A percentile compares a stretch with the other conserved stretches of the same genome.
Conservation (phyloP, 441 rosid genomes). For the Gossypium laxum region DNA sequence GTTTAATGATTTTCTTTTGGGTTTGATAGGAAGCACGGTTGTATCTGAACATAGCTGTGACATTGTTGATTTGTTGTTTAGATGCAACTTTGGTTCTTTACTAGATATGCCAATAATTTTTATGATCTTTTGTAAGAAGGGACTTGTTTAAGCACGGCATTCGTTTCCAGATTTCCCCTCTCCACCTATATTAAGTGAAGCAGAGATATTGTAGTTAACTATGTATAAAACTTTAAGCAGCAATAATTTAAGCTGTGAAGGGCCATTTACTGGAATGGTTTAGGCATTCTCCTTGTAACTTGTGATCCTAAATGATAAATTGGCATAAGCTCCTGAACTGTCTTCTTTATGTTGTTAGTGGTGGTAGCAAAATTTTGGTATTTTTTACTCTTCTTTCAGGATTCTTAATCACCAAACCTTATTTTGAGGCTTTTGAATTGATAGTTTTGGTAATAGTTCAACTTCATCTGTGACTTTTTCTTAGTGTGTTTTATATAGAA, state of each 20-base stretch:
- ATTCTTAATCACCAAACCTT: background rate
- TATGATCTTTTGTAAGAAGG: background rate
- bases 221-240: background rate
- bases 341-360: slow-evolving; percentile 1
- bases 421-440: background rate
- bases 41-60: background rate
- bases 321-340: background rate
- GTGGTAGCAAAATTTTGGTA: background rate
- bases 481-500: background rate
- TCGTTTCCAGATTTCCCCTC: background rate
- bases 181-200: background rate
- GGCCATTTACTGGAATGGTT: background rate
- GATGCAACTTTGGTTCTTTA: background rate
- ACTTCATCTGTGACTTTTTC: background rate
- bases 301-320: background rate
- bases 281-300: background rate
- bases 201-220: background rate
- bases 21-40: background rate
- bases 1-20: background rate
- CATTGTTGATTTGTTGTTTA: background rate
- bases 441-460: background rate
- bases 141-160: background rate
- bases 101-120: background rate
- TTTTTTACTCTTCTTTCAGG: background rate
- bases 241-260: background rate